These are phyloP conservation scores for Typha latifolia DNA, from an alignment of 176 grass and related monocot species.

Conservation along the genomic window DNA sequence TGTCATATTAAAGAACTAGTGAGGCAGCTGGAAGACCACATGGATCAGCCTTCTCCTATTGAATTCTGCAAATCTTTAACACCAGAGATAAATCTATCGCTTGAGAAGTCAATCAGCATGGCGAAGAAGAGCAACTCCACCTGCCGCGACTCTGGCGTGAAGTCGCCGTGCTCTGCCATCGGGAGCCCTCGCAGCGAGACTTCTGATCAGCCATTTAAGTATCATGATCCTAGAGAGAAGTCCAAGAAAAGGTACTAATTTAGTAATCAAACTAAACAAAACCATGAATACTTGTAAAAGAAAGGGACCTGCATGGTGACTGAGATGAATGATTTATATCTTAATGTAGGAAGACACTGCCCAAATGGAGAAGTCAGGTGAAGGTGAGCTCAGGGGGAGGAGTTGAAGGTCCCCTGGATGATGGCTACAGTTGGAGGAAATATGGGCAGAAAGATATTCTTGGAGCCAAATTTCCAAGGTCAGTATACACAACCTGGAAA, in stretches of 20 bases:
- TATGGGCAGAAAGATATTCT: constrained; percentile 98
- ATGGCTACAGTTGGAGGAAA: constrained; percentile 84
- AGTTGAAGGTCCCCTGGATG: constrained; percentile 33
- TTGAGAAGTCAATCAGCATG: constrained; percentile 52
- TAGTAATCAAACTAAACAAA: neutral
- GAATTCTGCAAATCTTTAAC: constrained; percentile 42
- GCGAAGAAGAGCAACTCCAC: constrained; percentile 4
- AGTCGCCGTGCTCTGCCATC: constrained; percentile 39
- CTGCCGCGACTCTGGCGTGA: neutral
- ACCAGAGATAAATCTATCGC: constrained; percentile 27
- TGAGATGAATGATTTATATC: neutral
- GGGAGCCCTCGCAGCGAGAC: constrained; percentile 44
- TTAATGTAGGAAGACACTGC: constrained; percentile 38
- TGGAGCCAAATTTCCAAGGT: constrained; percentile 81
- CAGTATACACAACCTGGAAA: constrained; percentile 10
- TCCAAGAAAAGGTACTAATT: constrained; percentile 57
- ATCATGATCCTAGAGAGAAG: constrained; percentile 24
- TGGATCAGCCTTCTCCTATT: constrained; percentile 12
- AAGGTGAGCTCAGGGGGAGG: constrained; percentile 27
- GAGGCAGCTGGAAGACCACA: constrained; percentile 39
- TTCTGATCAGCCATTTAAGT: constrained; percentile 33
- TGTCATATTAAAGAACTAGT: constrained; percentile 35
- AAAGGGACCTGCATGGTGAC: neutral
- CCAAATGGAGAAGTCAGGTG: constrained; percentile 38
- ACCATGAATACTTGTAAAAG: neutral